A percentile compares a stretch with the other conserved stretches of the same genome.
Evolutionary conservation across 192 early-diverging fungal genomes (phyloP).

Genomic region (Glomus cerebriforme): DNA sequence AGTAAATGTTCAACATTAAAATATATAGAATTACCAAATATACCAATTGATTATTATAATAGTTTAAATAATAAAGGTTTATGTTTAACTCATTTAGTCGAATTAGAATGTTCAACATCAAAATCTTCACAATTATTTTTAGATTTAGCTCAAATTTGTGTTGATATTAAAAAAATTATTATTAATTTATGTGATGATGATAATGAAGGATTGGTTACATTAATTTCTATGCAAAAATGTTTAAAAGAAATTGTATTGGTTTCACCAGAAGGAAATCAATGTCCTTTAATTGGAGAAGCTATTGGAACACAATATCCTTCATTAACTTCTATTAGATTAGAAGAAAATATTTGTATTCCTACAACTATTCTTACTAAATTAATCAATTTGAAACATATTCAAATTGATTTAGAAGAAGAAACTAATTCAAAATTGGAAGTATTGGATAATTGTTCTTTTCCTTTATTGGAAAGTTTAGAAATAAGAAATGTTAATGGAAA

Average conservation of each 20-base stretch:
- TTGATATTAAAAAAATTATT: not conserved
- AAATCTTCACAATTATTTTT: not conserved
- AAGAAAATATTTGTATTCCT: not conserved
- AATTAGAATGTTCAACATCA: not conserved
- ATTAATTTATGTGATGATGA: not conserved
- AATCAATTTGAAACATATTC: not conserved
- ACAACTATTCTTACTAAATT: not conserved
- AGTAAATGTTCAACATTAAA: not conserved
- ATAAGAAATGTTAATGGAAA: not conserved
- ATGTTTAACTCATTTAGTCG: not conserved
- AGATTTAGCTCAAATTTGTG: not conserved
- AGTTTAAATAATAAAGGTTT: not conserved
- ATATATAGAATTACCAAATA: conserved; percentile 2
- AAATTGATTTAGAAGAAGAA: not conserved
- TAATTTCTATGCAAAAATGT: not conserved
- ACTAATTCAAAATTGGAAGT: not conserved
- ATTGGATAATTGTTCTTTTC: not conserved
- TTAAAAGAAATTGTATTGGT: not conserved
- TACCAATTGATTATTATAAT: not conserved
- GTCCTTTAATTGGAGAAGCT: not conserved
- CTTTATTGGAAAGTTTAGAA: not conserved
- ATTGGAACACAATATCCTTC: not conserved
- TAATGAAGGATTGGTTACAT: not conserved
- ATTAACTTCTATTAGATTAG: not conserved
- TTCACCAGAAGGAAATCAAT: not conserved